These are phyloP conservation scores for Neurospora discreta DNA, from an alignment of 495 filamentous ascomycete genomes.

Conservation along the genomic window DNA sequence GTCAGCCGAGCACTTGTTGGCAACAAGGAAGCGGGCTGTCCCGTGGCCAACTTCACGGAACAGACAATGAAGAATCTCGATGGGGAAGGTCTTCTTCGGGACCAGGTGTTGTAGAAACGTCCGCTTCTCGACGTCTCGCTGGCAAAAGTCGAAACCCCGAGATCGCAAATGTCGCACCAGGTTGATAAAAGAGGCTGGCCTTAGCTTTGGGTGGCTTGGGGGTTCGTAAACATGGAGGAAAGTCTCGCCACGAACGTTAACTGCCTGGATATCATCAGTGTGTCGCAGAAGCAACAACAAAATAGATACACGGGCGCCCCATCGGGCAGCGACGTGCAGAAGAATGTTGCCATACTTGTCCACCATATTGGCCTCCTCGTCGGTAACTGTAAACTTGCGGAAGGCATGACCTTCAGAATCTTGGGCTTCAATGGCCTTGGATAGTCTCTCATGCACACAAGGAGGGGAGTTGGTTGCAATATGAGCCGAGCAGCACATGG, in stretches of 20 bases:
- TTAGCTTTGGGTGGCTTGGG: constrained; percentile 13
- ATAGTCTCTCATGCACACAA: constrained; percentile 21
- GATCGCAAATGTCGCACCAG: constrained; percentile 18
- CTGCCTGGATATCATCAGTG: constrained; percentile 17
- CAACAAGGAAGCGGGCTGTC: constrained; percentile 21
- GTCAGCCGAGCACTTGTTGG: constrained; percentile 16
- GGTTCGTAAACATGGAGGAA: constrained; percentile 24
- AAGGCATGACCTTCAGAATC: constrained; percentile 14
- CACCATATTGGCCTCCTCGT: constrained; percentile 19
- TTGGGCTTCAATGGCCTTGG: constrained; percentile 20
- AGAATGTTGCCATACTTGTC: constrained; percentile 24
- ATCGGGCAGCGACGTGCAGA: constrained; percentile 21
- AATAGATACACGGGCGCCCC: constrained; percentile 22
- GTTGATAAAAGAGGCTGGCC: constrained; percentile 22
- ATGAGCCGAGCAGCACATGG: constrained; percentile 17
- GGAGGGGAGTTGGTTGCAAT: constrained; percentile 1
- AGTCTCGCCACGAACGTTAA: constrained; percentile 24
- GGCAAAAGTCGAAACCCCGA: constrained; percentile 23
- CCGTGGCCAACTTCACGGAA: constrained; percentile 23
- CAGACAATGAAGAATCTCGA: constrained; percentile 19
- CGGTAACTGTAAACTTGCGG: constrained; percentile 16
- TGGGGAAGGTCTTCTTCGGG: constrained; percentile 17
- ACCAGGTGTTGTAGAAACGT: constrained; percentile 21
- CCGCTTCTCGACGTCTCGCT: constrained; percentile 19
- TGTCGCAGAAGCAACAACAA: constrained; percentile 19